A percentile compares a stretch with the other conserved stretches of the same genome.
Evolutionary conservation across 352 stramenopile genomes (phyloP).

Genomic region (Albugo candida): DNA sequence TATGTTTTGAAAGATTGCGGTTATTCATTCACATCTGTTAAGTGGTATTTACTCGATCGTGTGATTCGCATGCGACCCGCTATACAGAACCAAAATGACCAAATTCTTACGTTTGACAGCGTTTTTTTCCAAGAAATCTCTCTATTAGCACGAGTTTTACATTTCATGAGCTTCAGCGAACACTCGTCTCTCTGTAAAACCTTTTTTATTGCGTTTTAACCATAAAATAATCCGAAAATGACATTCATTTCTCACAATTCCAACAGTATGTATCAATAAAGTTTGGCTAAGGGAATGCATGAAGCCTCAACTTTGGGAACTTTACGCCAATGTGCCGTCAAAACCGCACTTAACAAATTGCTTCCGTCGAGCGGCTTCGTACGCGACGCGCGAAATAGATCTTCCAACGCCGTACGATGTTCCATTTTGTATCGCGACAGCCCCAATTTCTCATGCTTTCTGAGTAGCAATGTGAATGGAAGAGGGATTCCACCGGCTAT

Average conservation of each 20-base stretch:
- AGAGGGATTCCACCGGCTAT: conserved; percentile 67
- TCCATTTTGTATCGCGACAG: background rate
- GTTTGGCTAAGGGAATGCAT: conserved; percentile 62
- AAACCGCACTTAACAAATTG: conserved; percentile 59
- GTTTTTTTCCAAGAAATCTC: background rate
- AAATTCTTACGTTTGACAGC: background rate
- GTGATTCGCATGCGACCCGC: too few relatives aligned
- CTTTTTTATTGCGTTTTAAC: too few relatives aligned
- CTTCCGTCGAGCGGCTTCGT: conserved; percentile 66
- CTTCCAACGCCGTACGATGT: conserved; percentile 54
- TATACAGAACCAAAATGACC: too few relatives aligned
- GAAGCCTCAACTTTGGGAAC: conserved; percentile 66
- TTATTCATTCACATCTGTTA: too few relatives aligned
- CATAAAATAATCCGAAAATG: too few relatives aligned
- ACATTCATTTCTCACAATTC: too few relatives aligned
- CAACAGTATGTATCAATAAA: conserved; percentile 1
- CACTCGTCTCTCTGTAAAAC: too few relatives aligned
- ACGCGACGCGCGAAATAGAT: conserved; percentile 76
- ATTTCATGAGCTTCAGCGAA: too few relatives aligned
- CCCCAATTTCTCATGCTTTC: background rate
- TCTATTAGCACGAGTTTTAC: too few relatives aligned
- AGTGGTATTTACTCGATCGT: too few relatives aligned
- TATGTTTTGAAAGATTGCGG: too few relatives aligned
- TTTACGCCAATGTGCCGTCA: conserved; percentile 52
- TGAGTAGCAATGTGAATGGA: conserved; percentile 64